Evolutionary conservation across 768 basidiomycete genomes (phyloP).

Genomic region (Nidula microcarpa): DNA sequence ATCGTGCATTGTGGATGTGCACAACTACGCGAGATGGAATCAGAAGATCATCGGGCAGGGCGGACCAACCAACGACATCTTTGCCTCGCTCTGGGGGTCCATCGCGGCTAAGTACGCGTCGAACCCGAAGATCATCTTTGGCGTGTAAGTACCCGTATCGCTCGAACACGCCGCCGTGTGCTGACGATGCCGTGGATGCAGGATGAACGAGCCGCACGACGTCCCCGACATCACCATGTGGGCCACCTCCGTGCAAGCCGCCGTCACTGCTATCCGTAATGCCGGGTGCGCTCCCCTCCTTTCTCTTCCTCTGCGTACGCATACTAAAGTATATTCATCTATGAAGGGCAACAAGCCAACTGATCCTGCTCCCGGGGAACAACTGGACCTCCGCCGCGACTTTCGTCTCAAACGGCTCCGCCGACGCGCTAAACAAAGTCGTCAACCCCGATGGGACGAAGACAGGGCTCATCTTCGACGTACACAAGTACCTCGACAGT

Average conservation of each 20-base stretch:
- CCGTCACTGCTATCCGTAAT: constrained; percentile 57
- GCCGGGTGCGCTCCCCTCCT: constrained; percentile 31
- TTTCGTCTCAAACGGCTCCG: constrained; percentile 49
- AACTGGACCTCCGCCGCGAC: constrained; percentile 51
- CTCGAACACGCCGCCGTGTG: background rate
- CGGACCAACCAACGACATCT: constrained; percentile 50
- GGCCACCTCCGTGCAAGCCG: constrained; percentile 54
- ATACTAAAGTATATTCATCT: background rate
- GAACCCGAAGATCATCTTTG: constrained; percentile 41
- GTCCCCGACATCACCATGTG: constrained; percentile 43
- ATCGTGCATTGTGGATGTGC: constrained; percentile 53
- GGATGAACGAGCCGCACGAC: constrained; percentile 68
- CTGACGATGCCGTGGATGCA: constrained; percentile 8
- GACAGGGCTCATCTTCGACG: constrained; percentile 52
- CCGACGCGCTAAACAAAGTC: constrained; percentile 40
- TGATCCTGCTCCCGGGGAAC: constrained; percentile 57
- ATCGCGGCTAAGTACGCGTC: constrained; percentile 47
- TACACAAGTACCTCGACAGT: constrained; percentile 59
- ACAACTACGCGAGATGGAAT: constrained; percentile 60
- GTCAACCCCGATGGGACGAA: constrained; percentile 41
- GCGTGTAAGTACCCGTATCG: constrained; percentile 30
- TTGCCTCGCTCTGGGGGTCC: constrained; percentile 49
- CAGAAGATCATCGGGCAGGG: constrained; percentile 59
- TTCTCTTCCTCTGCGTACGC: background rate
- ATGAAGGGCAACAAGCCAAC: constrained; percentile 45